Evolutionary conservation across 1,139 yeast genomes (phyloP), one percentile per base, ranked within the genome.

Genomic region (Candida buenavistaensis): DNA sequence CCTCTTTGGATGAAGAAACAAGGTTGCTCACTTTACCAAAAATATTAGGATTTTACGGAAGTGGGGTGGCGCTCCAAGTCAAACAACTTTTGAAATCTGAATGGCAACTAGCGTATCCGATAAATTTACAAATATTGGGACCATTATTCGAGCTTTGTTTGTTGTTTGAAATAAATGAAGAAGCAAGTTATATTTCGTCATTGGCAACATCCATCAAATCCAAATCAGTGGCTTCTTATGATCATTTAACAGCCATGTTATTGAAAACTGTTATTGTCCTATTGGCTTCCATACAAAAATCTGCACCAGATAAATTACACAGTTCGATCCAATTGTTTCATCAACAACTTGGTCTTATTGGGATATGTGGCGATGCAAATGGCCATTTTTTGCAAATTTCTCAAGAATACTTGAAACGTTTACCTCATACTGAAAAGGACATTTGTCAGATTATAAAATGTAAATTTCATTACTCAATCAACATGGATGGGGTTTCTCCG

Each of bases 361-460:
- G 76, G 6, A 74, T 83, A 39, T 92, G 98, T 61, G 82, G 79
- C 36, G 59, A 78, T 6, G 72, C 82, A 0, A 56, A 71, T 26
- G 94, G 95, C 0, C 55, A 68, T 4, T 80, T 89, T 43, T 62
- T 92, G 30, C 68, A 68, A 20, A 59, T 84, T 28, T 65, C 82
- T 1, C 83, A 88, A 46, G 67, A 67, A 12, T 59, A 88, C 16
- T 61, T 79, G 5, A 50, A 62, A 1, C 59, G 73, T 17, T 62
- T 70, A 6, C 62, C 74, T 50, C 11, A 28, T 5, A 39, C 40
- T 15, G 81, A 82, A 40, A 62, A 69, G 28, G 88, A 89, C 36
- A 57, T 87, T 35, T 64, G 86, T 7, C 97, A 92, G 50, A 69
- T 88, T 22, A 62, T 92, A 14, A 72, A 80, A 43, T 92, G 98